Conservation (phyloP, 140 eudicot genomes). For the Bidens hawaiensis region DNA sequence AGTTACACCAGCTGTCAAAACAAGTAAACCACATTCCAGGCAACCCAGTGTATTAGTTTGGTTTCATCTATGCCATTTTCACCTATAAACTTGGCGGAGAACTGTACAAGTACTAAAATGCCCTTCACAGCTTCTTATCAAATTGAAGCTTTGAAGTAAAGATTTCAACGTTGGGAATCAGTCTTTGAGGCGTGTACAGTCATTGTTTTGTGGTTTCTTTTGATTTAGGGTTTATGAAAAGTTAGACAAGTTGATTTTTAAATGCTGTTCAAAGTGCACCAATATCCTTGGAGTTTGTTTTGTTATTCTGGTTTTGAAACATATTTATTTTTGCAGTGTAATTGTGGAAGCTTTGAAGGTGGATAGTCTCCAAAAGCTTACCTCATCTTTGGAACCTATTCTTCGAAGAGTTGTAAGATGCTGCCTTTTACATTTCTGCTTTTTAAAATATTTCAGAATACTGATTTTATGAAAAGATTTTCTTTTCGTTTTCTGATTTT, state of each 20-base stretch:
- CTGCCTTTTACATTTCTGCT: neutral
- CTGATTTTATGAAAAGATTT: slow-evolving; percentile 7
- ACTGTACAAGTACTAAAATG: neutral
- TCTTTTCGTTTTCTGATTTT: neutral
- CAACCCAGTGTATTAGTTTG: neutral
- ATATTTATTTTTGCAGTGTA: slow-evolving; percentile 53
- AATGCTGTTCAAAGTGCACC: neutral
- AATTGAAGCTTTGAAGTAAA: neutral
- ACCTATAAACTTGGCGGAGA: neutral
- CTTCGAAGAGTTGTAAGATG: slow-evolving; percentile 93
- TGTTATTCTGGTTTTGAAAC: neutral
- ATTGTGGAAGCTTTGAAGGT: slow-evolving; percentile 91
- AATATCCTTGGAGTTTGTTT: slow-evolving; percentile 5
- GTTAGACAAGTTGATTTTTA: neutral
- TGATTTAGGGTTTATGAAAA: slow-evolving; percentile 4
- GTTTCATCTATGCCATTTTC: neutral
- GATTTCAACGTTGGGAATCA: neutral
- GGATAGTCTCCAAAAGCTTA: slow-evolving; percentile 93
- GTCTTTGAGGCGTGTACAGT: neutral
- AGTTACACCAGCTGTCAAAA: neutral
- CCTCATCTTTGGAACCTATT: slow-evolving; percentile 93
- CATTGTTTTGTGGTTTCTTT: neutral
- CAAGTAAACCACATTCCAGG: neutral
- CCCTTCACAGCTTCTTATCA: neutral
- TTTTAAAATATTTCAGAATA: neutral